Percentiles rank a stretch among this genome's conserved stretches.
phyloP scores from a whole-genome alignment of 305 asterid genomes.

The Rubia peregrina region DNA sequence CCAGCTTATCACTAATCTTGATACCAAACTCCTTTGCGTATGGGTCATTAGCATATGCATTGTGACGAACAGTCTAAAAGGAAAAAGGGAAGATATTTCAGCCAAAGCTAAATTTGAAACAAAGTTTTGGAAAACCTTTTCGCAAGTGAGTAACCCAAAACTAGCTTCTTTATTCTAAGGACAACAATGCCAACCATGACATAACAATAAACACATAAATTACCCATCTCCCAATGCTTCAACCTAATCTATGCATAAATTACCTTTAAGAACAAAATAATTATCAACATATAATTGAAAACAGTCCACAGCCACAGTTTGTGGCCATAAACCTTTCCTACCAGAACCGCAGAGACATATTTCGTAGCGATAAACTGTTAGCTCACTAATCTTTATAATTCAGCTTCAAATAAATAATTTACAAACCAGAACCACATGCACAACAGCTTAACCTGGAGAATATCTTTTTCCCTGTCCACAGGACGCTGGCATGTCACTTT shows the following conservation, averaged over 20 bases:
- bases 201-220: not conserved
- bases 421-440: too few species aligned
- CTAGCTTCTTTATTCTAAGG: not conserved
- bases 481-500: conserved; percentile 97
- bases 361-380: too few species aligned
- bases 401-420: too few species aligned
- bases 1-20: conserved; percentile 67
- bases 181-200: not conserved
- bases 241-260: not conserved
- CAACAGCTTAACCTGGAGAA: conserved; percentile 44
- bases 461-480: conserved; percentile 64
- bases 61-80: conserved; percentile 64
- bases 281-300: not conserved
- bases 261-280: not conserved
- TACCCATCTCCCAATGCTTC: not conserved
- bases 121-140: not conserved
- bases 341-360: too few species aligned
- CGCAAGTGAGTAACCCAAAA: not conserved
- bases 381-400: too few species aligned
- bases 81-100: not conserved
- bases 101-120: not conserved
- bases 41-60: conserved; percentile 71
- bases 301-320: not conserved
- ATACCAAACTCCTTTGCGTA: conserved; percentile 91
- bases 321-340: not conserved